Evolutionary conservation across 2,329 filamentous ascomycete genomes (phyloP).

Genomic region (Botrytis deweyae): DNA sequence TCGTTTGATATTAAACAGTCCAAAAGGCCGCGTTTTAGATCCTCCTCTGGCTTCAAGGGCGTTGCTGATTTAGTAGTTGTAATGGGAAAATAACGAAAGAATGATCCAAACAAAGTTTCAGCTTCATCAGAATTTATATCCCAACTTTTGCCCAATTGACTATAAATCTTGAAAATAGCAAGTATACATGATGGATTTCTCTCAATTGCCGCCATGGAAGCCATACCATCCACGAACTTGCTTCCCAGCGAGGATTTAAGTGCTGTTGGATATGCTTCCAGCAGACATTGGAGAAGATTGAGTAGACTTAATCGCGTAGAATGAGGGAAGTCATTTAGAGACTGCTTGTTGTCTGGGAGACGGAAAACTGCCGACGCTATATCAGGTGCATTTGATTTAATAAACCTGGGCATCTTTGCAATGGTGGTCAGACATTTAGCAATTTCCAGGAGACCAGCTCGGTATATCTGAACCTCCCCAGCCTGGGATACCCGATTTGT

Average conservation of each 20-base stretch:
- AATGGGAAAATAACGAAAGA: constrained; percentile 37
- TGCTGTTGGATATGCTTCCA: constrained; percentile 23
- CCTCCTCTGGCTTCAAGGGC: constrained; percentile 24
- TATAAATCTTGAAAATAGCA: constrained; percentile 33
- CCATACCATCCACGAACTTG: constrained; percentile 31
- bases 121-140: constrained; percentile 22
- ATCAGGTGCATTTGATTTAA: constrained; percentile 4
- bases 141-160: constrained; percentile 30
- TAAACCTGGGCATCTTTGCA: constrained; percentile 18
- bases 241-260: constrained; percentile 28
- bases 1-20: constrained; percentile 36
- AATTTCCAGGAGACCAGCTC: constrained; percentile 21
- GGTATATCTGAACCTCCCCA: constrained; percentile 18
- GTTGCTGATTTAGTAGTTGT: constrained; percentile 26
- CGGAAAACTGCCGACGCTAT: constrained; percentile 12
- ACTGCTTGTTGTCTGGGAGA: constrained; percentile 13
- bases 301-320: constrained; percentile 31
- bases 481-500: constrained; percentile 18
- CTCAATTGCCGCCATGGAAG: constrained; percentile 33
- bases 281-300: constrained; percentile 28
- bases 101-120: constrained; percentile 33
- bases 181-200: constrained; percentile 35
- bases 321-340: constrained; percentile 24
- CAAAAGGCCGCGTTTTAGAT: constrained; percentile 30
- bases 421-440: constrained; percentile 17